Base-by-base conservation (phyloP, 192 early-diverging fungal genomes). In the Coemansia sp. region DNA sequence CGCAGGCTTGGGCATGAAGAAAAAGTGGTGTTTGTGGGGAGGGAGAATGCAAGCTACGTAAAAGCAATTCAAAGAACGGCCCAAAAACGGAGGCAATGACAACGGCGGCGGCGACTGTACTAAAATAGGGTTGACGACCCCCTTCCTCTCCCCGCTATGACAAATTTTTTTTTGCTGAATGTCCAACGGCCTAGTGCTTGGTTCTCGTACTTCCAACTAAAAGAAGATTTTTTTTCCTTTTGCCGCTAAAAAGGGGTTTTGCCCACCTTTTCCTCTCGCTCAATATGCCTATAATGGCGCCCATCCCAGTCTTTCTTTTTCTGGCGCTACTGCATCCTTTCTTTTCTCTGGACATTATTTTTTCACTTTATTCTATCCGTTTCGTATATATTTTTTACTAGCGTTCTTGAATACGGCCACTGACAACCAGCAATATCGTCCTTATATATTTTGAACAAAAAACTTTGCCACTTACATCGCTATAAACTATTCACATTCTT, bases 161-260 rank as follows among this genome's bases (percentile, higher is more conserved):
- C 15, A 15, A 3, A 43, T 1, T 43, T 43, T 43, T 43, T 43
- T 43, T 43, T 43, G 3, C 42, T 43, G 12, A 43, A 43, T 12
- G 42, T 15, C 11, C 42, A 15, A 15, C 51, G 10, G n/a, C 51
- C 22, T 27, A 24, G 22, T 9, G 51, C 51, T 20, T 24, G 10
- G 51, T 3, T 43, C 43, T 63, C 36, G 38, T 63, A 43, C 42
- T 64, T 27, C 41, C 63, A 75, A 61, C 51, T 69, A 76, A 65
- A 64, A 64, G 24, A 29, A 9, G 36, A 7, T 24, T 36, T 69
- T 52, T 38, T 59, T 34, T 24, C 24, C 52, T 71, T 49, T 44
- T 66, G 13, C 2, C 43, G 43, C 0, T 15, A 16, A 44, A 44
- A 44, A 11, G 10, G 43, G 43, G 7, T 44, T 44, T 44, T 44